Evolutionary conservation across 495 filamentous ascomycete species (phyloP).

Genomic region (Platismatia glauca): DNA sequence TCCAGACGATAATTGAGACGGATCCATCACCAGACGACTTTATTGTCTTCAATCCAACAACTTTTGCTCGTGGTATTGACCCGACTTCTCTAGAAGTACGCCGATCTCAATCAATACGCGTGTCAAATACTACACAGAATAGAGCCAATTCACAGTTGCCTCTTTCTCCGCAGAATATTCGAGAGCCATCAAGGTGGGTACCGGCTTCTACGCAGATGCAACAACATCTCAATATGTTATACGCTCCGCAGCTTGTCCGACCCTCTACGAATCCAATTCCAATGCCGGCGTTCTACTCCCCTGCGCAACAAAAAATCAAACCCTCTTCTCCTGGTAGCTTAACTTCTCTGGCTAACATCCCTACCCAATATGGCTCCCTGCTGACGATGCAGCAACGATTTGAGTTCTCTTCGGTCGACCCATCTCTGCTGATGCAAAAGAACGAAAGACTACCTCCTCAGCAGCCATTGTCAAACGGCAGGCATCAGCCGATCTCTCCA

Average conservation of each 20-base stretch:
- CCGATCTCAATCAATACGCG: not conserved
- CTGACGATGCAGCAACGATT: not conserved
- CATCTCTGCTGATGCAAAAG: not conserved
- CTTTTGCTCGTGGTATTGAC: not conserved
- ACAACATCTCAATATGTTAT: not conserved
- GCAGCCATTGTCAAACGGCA: not conserved
- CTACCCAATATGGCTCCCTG: fast-evolving
- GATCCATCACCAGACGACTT: not conserved
- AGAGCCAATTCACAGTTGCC: not conserved
- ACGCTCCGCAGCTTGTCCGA: not conserved
- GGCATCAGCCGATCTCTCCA: not conserved
- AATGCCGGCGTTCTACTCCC: not conserved
- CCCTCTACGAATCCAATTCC: not conserved
- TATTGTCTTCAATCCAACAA: not conserved
- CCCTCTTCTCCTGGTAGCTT: not conserved
- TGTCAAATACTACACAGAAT: not conserved
- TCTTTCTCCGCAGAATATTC: not conserved
- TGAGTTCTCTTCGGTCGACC: not conserved
- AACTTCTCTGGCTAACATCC: not conserved
- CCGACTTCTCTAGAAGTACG: not conserved
- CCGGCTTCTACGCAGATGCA: not conserved
- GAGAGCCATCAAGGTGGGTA: not conserved
- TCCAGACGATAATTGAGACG: not conserved
- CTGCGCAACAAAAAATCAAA: not conserved
- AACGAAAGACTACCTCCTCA: not conserved